Conservation (phyloP, 805 yeast species). For the Candida nitratophila region DNA sequence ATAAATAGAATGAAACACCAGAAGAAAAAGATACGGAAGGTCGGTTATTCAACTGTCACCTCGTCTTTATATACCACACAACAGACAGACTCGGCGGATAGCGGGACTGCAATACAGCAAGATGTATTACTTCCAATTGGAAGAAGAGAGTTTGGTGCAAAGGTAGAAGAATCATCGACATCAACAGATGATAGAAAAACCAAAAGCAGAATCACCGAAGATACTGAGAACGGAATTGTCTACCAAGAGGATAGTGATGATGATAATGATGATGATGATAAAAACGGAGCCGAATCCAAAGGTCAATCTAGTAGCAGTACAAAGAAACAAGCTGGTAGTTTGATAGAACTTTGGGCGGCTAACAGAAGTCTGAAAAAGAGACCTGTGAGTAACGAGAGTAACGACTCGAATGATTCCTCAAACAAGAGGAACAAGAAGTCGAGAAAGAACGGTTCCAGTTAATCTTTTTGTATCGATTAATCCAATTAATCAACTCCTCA, state of each 20-base stretch:
- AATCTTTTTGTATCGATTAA: too few relatives aligned
- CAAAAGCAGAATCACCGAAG: slow-evolving; percentile 4
- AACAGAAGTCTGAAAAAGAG: slow-evolving; percentile 3
- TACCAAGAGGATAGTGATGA: slow-evolving; percentile 13
- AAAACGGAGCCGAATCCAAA: too few relatives aligned
- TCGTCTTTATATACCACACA: slow-evolving; percentile 1
- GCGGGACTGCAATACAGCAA: neutral
- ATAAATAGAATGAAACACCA: slow-evolving; percentile 13
- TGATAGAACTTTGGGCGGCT: slow-evolving; percentile 7
- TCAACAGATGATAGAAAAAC: neutral
- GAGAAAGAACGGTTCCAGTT: neutral
- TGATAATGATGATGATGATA: slow-evolving; percentile 9
- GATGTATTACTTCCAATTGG: slow-evolving; percentile 10
- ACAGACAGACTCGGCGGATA: neutral
- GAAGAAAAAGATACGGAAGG: slow-evolving; percentile 11
- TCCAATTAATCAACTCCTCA: too few relatives aligned
- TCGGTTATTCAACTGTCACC: slow-evolving; percentile 21
- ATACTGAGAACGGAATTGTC: slow-evolving; percentile 2
- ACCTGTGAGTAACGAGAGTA: neutral
- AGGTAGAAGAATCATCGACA: slow-evolving; percentile 15
- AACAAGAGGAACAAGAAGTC: neutral
- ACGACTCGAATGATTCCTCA: neutral
- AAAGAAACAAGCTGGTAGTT: slow-evolving; percentile 3
- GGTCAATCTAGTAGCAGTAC: too few relatives aligned
- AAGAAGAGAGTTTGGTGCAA: slow-evolving; percentile 23